A percentile compares a stretch with the other conserved stretches of the same genome.
phyloP scores from a whole-genome alignment of 345 rosid species.

The Nephelium lappaceum region DNA sequence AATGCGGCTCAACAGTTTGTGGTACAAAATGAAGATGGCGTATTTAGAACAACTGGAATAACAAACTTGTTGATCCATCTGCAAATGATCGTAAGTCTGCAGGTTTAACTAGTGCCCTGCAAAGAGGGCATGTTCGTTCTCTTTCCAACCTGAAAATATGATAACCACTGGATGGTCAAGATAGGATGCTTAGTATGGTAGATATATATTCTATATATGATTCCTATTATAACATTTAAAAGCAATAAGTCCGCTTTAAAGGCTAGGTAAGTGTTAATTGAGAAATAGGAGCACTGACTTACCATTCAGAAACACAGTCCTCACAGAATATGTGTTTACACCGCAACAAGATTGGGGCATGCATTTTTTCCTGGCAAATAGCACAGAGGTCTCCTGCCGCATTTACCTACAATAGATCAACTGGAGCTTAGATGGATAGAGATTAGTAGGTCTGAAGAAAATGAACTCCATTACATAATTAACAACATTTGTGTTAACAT shows the following conservation, averaged over 20 bases:
- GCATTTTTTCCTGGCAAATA: constrained; percentile 81
- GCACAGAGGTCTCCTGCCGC: constrained; percentile 71
- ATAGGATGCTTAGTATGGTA: background rate
- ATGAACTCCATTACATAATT: background rate
- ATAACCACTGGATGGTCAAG: constrained; percentile 1
- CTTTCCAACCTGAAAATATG: constrained; percentile 58
- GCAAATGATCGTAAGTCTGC: constrained; percentile 51
- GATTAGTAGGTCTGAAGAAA: background rate
- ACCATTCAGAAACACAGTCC: constrained; percentile 74
- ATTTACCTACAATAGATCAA: constrained; percentile 39
- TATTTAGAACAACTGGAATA: constrained; percentile 52
- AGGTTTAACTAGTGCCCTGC: constrained; percentile 57
- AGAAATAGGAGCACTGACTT: constrained; percentile 7
- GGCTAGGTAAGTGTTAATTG: background rate
- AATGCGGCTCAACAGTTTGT: background rate
- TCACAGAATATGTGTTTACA: constrained; percentile 75
- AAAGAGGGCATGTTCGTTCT: constrained; percentile 69
- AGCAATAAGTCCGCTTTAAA: background rate
- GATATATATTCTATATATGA: background rate
- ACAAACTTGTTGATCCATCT: constrained; percentile 62
- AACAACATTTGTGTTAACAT: background rate
- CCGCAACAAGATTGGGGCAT: constrained; percentile 50
- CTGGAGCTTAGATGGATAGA: background rate
- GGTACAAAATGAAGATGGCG: background rate
- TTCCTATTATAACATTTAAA: background rate